Evolutionary conservation across 139 green algal species (phyloP).

Genomic region (Picochlorum sp.): DNA sequence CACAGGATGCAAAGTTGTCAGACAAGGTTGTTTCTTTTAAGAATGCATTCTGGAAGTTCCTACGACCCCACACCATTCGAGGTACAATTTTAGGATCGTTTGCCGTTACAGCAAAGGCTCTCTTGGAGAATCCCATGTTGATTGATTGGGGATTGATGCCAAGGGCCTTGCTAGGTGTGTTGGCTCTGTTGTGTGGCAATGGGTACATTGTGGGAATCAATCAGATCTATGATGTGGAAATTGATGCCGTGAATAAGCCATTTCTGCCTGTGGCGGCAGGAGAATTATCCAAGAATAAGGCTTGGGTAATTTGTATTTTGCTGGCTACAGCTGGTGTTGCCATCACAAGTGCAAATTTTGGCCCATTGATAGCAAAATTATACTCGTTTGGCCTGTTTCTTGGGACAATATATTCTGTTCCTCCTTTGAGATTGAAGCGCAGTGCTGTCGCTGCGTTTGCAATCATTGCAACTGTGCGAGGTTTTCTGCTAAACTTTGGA

Average conservation of each 20-base stretch:
- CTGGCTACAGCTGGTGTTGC: slow-evolving; percentile 64
- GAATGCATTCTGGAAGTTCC: slow-evolving; percentile 94
- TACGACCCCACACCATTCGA: slow-evolving; percentile 93
- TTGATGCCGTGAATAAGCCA: slow-evolving; percentile 96
- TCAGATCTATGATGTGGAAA: slow-evolving; percentile 88
- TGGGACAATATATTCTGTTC: slow-evolving; percentile 93
- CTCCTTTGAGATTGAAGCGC: slow-evolving; percentile 88
- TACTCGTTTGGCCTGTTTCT: slow-evolving; percentile 89
- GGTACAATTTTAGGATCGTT: slow-evolving; percentile 75
- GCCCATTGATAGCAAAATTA: slow-evolving; percentile 70
- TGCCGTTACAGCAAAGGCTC: slow-evolving; percentile 55
- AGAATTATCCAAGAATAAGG: slow-evolving; percentile 42
- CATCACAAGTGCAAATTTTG: slow-evolving; percentile 76
- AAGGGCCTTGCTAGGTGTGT: slow-evolving; percentile 66
- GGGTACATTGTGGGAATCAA: slow-evolving; percentile 99
- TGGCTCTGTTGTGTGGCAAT: slow-evolving; percentile 91
- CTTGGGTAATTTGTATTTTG: slow-evolving; percentile 55
- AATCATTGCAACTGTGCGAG: slow-evolving; percentile 94
- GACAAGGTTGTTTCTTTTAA: slow-evolving; percentile 44
- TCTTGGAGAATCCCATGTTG: slow-evolving; percentile 50
- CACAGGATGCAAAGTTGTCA: neutral
- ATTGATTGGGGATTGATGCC: slow-evolving; percentile 88
- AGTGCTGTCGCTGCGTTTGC: slow-evolving; percentile 88
- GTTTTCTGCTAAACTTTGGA: slow-evolving; percentile 97
- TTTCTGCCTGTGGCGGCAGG: slow-evolving; percentile 93